phyloP scores from a whole-genome alignment of 306 rosid genomes.

The Lupinus albus region DNA sequence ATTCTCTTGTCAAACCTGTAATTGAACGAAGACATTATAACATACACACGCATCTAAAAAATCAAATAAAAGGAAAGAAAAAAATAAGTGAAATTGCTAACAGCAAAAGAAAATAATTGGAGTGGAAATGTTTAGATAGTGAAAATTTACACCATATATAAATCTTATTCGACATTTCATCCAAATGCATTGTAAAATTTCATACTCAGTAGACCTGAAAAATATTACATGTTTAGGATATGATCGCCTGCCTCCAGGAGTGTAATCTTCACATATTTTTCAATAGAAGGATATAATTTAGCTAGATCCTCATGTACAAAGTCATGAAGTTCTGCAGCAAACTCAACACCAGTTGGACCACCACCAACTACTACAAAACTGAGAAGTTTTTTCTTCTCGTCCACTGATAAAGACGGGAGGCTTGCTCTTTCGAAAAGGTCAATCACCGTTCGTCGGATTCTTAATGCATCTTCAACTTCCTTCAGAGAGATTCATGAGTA shows the following conservation, averaged over 20 bases:
- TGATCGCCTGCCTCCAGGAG: constrained; percentile 90
- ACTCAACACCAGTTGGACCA: constrained; percentile 98
- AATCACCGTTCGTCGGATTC: constrained; percentile 71
- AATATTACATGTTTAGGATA: constrained; percentile 75
- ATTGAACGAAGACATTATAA: constrained; percentile 4
- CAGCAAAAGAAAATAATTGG: neutral
- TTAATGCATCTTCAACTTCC: constrained; percentile 98
- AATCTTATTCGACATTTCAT: neutral
- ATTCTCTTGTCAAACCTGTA: constrained; percentile 94
- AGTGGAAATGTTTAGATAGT: neutral
- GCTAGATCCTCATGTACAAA: constrained; percentile 73
- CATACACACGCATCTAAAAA: neutral
- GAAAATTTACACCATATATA: neutral
- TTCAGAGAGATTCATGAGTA: constrained; percentile 36
- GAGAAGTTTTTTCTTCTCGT: constrained; percentile 82
- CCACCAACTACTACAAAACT: constrained; percentile 95
- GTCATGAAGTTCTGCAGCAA: constrained; percentile 91
- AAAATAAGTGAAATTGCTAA: neutral
- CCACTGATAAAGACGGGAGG: constrained; percentile 65
- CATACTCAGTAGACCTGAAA: constrained; percentile 2
- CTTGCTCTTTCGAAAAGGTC: constrained; percentile 89
- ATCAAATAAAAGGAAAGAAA: neutral
- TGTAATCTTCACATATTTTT: constrained; percentile 62
- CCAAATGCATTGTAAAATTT: neutral
- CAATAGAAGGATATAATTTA: constrained; percentile 66